Evolutionary conservation across 2,329 filamentous ascomycete genomes (phyloP).

Genomic region (Colletotrichum sp.): DNA sequence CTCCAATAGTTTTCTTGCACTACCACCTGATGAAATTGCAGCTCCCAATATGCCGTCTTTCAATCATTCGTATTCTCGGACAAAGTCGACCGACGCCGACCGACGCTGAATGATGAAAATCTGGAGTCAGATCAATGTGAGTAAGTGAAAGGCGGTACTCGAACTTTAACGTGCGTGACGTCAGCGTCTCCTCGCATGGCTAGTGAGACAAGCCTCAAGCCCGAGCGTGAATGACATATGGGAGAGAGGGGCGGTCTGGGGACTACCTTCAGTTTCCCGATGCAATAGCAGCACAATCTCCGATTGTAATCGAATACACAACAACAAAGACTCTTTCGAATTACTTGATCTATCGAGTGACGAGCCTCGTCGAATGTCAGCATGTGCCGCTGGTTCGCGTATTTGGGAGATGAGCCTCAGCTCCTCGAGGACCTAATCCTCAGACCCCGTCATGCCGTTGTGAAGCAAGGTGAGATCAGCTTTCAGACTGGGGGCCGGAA

Average conservation of each 20-base stretch:
- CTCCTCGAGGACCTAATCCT: constrained; percentile 11
- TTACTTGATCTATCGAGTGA: fast-evolving
- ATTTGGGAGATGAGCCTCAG: constrained; percentile 10
- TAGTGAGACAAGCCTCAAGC: background rate
- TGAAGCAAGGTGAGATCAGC: constrained; percentile 1
- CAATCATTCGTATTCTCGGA: background rate
- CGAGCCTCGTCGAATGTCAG: background rate
- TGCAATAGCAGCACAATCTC: background rate
- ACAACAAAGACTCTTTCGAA: fast-evolving
- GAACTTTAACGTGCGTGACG: background rate
- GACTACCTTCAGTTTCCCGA: fast-evolving
- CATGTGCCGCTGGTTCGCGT: constrained; percentile 14
- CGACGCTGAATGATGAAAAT: background rate
- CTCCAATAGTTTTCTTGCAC: background rate
- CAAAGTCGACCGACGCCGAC: fast-evolving
- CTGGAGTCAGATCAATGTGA: background rate
- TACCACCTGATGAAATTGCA: background rate
- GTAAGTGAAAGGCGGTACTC: background rate
- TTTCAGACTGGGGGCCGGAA: too few relatives aligned
- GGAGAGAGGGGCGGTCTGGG: background rate
- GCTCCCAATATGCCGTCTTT: background rate
- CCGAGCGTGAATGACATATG: background rate
- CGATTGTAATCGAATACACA: background rate
- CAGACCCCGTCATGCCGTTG: constrained; percentile 7
- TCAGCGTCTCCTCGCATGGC: background rate